Evolutionary conservation across 768 basidiomycete species (phyloP), one percentile per base, ranked within the genome.

Genomic region (Zangia roseola): DNA sequence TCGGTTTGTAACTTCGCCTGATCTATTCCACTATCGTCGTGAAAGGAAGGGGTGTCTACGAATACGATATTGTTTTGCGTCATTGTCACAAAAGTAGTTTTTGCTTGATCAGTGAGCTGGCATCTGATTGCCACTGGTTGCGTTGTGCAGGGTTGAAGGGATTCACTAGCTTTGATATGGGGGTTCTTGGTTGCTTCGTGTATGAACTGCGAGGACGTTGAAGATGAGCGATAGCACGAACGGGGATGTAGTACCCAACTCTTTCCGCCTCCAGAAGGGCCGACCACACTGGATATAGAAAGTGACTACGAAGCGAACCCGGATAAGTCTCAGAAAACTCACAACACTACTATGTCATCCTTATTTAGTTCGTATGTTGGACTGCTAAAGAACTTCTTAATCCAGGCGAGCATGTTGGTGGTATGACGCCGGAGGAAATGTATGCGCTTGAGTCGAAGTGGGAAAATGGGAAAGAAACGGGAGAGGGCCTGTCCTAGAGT

Each of bases 1-100:
- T 3, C 13, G 39, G 30, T 53, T 14, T 43, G 10, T 2, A 1
- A 36, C 13, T 52, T 43, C 9, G 47, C 51, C 23, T 1, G 4
- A 20, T 43, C 40, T 23, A 43, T 34, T 23, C 16, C 10, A 2
- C 14, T 16, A 8, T 14, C 44, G 3, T 42, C 31, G 19, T 23
- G 28, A n/a, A 62, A 55, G 20, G 60, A 59, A 12, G 62, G 62
- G 0, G 45, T 64, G 46, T 64, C 56, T 0, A 63, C 54, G 16
- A 63, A 55, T 16, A 63, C 62, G 9, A 61, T 56, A 26, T 38
- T 13, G 2, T 33, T 51, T 23, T 42, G 39, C 5, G 0, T 8
- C 8, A 14, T 10, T 2, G 8, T 20, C 0, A 23, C 3, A 17
- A 59, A 34, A n/a, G 10, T 12, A 3, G 0, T 1, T 28, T 20